Base-by-base conservation (phyloP, 2,329 filamentous ascomycete genomes). In the Hypoxylon sp. region DNA sequence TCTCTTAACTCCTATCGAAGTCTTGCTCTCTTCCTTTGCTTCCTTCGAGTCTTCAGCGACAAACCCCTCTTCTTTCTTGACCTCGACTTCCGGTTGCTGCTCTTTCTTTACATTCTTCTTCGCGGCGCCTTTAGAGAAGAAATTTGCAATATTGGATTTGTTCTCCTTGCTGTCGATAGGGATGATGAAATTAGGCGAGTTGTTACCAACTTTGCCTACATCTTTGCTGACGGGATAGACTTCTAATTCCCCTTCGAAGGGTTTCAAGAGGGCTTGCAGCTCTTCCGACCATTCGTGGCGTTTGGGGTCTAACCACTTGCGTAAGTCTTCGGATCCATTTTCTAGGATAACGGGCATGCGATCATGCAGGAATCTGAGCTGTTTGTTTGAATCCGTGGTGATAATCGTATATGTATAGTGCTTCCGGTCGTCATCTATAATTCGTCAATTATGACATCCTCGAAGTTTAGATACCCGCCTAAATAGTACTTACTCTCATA, bases 271-370 rank as follows among this genome's bases (percentile, higher is more conserved):
- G 0, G 84, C 84, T 78, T 98, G 94, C 29, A 98, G 83, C 61
- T 96, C 92, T 57, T 84, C 85, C 2, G 88, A 91, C 95, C 96
- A 98, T 66, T 90, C 88, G 22, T 85, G 83, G 17, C 87, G 86
- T 1, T 78, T 81, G 0, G 94, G 94, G 77, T 98, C 92, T 17
- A 98, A 84, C 94, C 94, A 98, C 3, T 79, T 89, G 59, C 83
- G 86, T 76, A 97, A 84, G 10, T 84, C 87, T 1, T 92, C 86
- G 0, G 91, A 93, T 3, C 89, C 90, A 3, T 92, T 89, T 5
- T 98, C 90, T 0, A 99, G 80, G 31, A 98, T 92, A 5, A 97
- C 95, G 0, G 96, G 96, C 96, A 99, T 99, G 14, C 96, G 90
- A 76, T 97, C 92, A 78, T 99, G 96, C 17, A 99, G 84, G 73